phyloP scores from a whole-genome alignment of 805 yeast genomes.

The Tanozyma kutaoensis region DNA sequence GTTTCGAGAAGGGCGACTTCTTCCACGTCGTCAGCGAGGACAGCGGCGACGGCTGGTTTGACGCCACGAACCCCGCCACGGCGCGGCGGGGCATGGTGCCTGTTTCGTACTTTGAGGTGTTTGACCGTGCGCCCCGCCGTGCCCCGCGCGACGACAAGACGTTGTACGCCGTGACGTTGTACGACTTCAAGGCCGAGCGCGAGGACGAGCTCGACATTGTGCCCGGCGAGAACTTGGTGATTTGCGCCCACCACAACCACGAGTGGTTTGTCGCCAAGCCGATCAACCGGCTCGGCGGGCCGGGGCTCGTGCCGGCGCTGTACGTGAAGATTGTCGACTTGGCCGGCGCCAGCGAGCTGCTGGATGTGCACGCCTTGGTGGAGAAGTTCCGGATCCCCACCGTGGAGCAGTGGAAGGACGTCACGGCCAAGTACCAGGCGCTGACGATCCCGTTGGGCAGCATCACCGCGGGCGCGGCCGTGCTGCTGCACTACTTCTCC shows the following conservation, averaged over 20 bases:
- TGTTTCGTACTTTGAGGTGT: constrained; percentile 65
- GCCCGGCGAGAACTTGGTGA: constrained; percentile 80
- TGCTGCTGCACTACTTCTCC: constrained; percentile 24
- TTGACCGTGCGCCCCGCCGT: constrained; percentile 33
- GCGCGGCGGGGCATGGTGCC: constrained; percentile 81
- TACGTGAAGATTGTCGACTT: constrained; percentile 81
- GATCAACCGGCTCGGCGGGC: constrained; percentile 89
- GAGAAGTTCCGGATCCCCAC: constrained; percentile 65
- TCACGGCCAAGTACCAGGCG: constrained; percentile 86
- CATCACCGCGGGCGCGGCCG: constrained; percentile 13
- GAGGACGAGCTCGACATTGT: constrained; percentile 74
- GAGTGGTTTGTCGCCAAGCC: constrained; percentile 99
- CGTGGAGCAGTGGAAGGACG: constrained; percentile 90
- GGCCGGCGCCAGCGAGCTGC: constrained; percentile 17
- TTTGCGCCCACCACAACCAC: constrained; percentile 90
- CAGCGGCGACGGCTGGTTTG: constrained; percentile 55
- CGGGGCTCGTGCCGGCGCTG: constrained; percentile 88
- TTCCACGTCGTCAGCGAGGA: constrained; percentile 46
- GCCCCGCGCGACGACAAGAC: constrained; percentile 12
- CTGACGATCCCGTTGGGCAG: constrained; percentile 64
- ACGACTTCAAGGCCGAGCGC: constrained; percentile 74
- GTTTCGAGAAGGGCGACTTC: constrained; percentile 74
- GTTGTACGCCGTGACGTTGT: constrained; percentile 74
- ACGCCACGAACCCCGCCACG: constrained; percentile 78
- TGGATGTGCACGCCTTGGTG: constrained; percentile 36